Conservation (phyloP, 805 yeast genomes). For the Debaryomyces maramus region DNA sequence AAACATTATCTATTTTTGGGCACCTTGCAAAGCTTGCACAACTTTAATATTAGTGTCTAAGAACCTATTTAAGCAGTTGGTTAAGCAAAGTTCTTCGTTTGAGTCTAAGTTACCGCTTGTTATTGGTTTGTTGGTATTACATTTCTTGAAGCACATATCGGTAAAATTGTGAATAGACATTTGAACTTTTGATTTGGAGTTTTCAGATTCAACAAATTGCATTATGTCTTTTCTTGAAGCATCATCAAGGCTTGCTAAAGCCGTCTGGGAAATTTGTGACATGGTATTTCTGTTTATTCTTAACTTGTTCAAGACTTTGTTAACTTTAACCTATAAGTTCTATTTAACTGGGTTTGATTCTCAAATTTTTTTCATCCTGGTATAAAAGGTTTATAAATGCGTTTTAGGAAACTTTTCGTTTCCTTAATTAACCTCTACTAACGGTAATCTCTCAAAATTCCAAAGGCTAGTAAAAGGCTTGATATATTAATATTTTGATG, state of each 20-base stretch:
- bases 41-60: conserved; percentile 85
- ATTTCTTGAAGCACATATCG: conserved; percentile 86
- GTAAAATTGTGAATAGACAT: conserved; percentile 85
- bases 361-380: too few relatives aligned
- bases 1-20: conserved; percentile 19
- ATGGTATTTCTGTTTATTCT: too few relatives aligned
- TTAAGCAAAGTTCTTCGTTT: conserved; percentile 70
- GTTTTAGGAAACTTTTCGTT: too few relatives aligned
- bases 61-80: conserved; percentile 81
- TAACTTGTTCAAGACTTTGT: too few relatives aligned
- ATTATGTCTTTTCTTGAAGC: conserved; percentile 70
- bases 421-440: too few relatives aligned
- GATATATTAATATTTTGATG: too few relatives aligned
- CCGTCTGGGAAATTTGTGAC: conserved; percentile 37
- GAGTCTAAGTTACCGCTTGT: conserved; percentile 49
- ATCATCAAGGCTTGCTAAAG: conserved; percentile 54
- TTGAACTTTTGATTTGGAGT: conserved; percentile 84
- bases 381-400: too few relatives aligned
- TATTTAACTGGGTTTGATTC: too few relatives aligned
- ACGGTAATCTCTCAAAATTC: too few relatives aligned
- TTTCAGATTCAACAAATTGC: conserved; percentile 77
- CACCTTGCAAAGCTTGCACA: conserved; percentile 54
- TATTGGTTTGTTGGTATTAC: conserved; percentile 52
- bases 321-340: too few relatives aligned
- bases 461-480: too few relatives aligned